Evolutionary conservation across 23 red algal species (phyloP), one percentile per base, ranked within the genome.

Genomic region (Pyropia yezoensis): DNA sequence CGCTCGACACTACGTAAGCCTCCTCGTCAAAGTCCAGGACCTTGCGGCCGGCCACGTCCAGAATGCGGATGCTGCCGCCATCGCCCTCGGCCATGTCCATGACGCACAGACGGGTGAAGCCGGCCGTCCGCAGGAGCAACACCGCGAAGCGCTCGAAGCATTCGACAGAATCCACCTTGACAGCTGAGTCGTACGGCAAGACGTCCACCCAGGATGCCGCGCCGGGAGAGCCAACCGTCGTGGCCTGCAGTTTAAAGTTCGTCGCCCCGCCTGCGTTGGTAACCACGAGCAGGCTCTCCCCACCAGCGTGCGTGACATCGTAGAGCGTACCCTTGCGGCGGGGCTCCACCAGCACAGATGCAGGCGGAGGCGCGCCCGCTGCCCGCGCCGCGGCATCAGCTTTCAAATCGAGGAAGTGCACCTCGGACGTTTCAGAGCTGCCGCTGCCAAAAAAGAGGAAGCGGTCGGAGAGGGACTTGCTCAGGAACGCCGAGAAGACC

Each of bases 371-470:
- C 39, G 11, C 12, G 39, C 11, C 11, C 39, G 39, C 11, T 8
- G 39, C 39, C 18, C 26, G 61, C 13, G 74, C 27, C 23, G 32
- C 72, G 23, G 74, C 19, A 14, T 71, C 64, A 32, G 61, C 57
- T 14, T 55, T 22, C 22, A 88, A 54, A 61, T 92, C 88, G 45
- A 92, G 50, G 33, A 71, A 78, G 26, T 64, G 69, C 50, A 47
- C 34, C 77, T 92, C 88, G 13, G 77, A 83, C 6, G 76, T 61
- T 17, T 75, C 82, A 49, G 65, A 70, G 52, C 72, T 76, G 15
- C 53, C 24, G 27, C 70, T 77, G 62, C 81, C 50, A 23, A 92
- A 59, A 78, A 85, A 64, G 33, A 92, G 56, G n/a, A 81, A 83
- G 25, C 87, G 68, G 2, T 65, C 17, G 32, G 71, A 83, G 18